Conservation (phyloP, 352 stramenopile species). For the Phytophthora fragariaefolia region DNA sequence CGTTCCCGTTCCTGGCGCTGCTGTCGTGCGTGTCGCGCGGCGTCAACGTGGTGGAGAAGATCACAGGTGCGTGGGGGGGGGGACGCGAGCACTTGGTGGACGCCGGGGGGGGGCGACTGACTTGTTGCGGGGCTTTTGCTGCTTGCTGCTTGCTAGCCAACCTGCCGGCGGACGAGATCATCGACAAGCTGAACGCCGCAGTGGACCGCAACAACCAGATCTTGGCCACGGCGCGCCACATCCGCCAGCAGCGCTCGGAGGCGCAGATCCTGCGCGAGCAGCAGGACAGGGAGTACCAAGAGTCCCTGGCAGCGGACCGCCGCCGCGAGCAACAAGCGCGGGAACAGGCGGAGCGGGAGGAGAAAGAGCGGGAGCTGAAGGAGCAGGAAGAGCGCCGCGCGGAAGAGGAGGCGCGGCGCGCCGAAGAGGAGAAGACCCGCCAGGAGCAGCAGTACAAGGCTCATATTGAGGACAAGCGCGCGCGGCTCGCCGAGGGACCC, state of each 20-base stretch:
- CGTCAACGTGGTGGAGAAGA: constrained; percentile 87
- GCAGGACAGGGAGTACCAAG: constrained; percentile 94
- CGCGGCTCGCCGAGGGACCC: constrained; percentile 49
- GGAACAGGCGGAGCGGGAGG: constrained; percentile 52
- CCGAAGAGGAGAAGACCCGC: constrained; percentile 34
- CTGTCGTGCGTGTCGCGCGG: constrained; percentile 81
- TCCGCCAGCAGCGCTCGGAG: constrained; percentile 83
- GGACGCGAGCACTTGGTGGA: too few relatives aligned
- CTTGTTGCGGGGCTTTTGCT: neutral
- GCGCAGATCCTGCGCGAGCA: constrained; percentile 90
- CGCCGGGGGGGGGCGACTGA: too few relatives aligned
- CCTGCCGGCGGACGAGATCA: constrained; percentile 62
- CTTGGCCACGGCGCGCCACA: constrained; percentile 66
- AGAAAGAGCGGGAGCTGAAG: constrained; percentile 45
- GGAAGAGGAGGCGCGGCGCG: constrained; percentile 34
- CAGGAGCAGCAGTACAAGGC: constrained; percentile 44
- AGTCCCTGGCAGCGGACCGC: constrained; percentile 92
- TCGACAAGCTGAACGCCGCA: constrained; percentile 60
- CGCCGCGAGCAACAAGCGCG: constrained; percentile 64
- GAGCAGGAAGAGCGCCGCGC: constrained; percentile 48
- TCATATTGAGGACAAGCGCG: constrained; percentile 69
- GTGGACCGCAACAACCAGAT: constrained; percentile 82
- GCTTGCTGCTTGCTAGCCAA: constrained; percentile 50
- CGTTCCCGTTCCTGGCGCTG: constrained; percentile 82
- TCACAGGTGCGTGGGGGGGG: constrained; percentile 57